Evolutionary conservation across 2,329 filamentous ascomycete genomes (phyloP).

Genomic region (Blumeria hordei): DNA sequence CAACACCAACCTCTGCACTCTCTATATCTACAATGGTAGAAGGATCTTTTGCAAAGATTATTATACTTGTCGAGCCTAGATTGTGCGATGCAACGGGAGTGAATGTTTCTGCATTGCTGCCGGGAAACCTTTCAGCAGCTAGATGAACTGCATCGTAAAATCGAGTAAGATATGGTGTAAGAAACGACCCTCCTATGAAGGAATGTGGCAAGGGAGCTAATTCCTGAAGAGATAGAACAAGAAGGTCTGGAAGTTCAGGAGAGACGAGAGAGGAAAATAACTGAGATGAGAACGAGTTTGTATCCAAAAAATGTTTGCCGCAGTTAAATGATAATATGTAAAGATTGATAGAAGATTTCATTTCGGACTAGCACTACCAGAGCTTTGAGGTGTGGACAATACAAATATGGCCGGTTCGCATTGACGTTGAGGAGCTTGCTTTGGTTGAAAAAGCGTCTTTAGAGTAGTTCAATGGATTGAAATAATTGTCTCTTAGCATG

Average conservation of each 20-base stretch:
- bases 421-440: no score
- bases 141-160: slow-evolving; percentile 51
- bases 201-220: slow-evolving; percentile 62
- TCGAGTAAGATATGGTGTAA: slow-evolving; percentile 50
- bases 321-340: slow-evolving; percentile 84
- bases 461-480: no score
- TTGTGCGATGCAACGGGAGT: slow-evolving; percentile 47
- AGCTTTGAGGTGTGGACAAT: no score
- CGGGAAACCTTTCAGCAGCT: slow-evolving; percentile 17
- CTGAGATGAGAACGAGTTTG: slow-evolving; percentile 44
- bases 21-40: slow-evolving; percentile 39
- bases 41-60: slow-evolving; percentile 54
- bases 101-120: slow-evolving; percentile 25
- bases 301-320: slow-evolving; percentile 45
- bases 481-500: no score
- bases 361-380: neutral
- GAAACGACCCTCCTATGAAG: slow-evolving; percentile 63
- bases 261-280: slow-evolving; percentile 33
- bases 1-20: slow-evolving; percentile 64
- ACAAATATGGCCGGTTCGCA: no score
- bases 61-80: slow-evolving; percentile 70
- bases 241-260: slow-evolving; percentile 36
- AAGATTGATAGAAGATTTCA: slow-evolving; percentile 28
- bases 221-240: slow-evolving; percentile 59
- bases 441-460: no score